Percentiles rank a stretch among this genome's conserved stretches.
Conservation (phyloP, 345 rosid genomes). For the Acer negundo region DNA sequence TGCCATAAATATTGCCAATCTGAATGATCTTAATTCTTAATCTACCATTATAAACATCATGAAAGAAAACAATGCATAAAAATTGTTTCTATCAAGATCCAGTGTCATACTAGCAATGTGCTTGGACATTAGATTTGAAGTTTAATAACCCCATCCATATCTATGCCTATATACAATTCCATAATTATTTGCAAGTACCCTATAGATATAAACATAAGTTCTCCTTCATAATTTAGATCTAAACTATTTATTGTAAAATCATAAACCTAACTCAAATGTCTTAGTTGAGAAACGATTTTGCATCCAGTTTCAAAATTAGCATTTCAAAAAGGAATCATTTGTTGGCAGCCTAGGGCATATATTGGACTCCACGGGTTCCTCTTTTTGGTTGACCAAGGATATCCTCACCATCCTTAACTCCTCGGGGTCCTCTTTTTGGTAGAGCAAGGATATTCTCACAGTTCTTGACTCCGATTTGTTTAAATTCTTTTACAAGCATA, state of each 20-base stretch:
- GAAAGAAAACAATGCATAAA: background rate
- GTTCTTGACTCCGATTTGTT: constrained; percentile 49
- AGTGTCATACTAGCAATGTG: background rate
- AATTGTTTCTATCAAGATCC: background rate
- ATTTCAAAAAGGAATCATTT: background rate
- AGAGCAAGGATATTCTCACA: constrained; percentile 31
- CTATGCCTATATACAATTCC: constrained; percentile 25
- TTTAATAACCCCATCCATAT: constrained; percentile 12
- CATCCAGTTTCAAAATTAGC: constrained; percentile 23
- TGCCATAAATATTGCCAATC: background rate
- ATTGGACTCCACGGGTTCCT: background rate
- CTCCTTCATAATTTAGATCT: constrained; percentile 11
- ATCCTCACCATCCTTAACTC: background rate
- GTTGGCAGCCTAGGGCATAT: constrained; percentile 13
- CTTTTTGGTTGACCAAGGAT: background rate
- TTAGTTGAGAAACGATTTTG: constrained; percentile 4
- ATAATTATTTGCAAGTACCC: constrained; percentile 3
- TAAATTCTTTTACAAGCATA: constrained; percentile 50
- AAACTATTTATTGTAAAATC: constrained; percentile 14
- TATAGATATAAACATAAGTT: constrained; percentile 10
- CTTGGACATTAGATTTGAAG: background rate
- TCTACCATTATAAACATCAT: background rate
- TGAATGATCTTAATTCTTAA: background rate
- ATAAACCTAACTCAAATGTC: constrained; percentile 13
- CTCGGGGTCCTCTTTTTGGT: constrained; percentile 13